Base-by-base conservation (phyloP, 441 rosid species). In the Cnidoscolus chayamansa region DNA sequence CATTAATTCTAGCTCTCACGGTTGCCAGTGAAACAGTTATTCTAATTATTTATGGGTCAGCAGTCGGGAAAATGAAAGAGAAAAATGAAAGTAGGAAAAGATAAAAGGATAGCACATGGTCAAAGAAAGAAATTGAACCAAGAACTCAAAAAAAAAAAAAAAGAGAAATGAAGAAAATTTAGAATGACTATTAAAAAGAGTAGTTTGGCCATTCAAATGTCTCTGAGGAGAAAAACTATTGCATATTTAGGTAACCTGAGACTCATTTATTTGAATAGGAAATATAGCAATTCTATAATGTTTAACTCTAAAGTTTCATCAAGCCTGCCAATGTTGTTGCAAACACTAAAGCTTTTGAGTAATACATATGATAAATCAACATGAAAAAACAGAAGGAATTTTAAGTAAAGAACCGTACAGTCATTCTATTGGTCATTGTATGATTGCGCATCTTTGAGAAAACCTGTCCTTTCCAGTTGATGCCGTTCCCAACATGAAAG, bases 381-480 rank as follows among this genome's bases (percentile, higher is more conserved):
- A 12, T 56, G 67, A 72, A 72, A 56, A 25, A 57, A 65, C 7
- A 53, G 12, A 37, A 65, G 67, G 70, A 68, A 17, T 19, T 25
- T 12, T 32, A 71, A 76, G 40, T 65, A 63, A 45, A 73, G 40
- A 70, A 72, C 60, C 84, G 67, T 91, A 95, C 99, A 16, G 99
- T 95, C 97, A 95, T 95, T 87, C 98, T 85, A 81, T 95, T 95
- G 69, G 98, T 93, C 77, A 88, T 78, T 2, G 99, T 95, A 79
- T 95, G 96, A 88, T 95, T 95, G 50, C 96, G 93, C 99, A 95
- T 95, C 91, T 93, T 95, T 37, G 99, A 95, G 85, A 95, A 95
- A 78, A 95, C 99, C 82, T 95, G 99, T 78, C 99, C 99, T 83
- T 95, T 95, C 99, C 99, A 95, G 77, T 95, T 95, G 79, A 95